Conservation (phyloP, 1,139 yeast genomes). For the Geotrichum histeridarum region DNA sequence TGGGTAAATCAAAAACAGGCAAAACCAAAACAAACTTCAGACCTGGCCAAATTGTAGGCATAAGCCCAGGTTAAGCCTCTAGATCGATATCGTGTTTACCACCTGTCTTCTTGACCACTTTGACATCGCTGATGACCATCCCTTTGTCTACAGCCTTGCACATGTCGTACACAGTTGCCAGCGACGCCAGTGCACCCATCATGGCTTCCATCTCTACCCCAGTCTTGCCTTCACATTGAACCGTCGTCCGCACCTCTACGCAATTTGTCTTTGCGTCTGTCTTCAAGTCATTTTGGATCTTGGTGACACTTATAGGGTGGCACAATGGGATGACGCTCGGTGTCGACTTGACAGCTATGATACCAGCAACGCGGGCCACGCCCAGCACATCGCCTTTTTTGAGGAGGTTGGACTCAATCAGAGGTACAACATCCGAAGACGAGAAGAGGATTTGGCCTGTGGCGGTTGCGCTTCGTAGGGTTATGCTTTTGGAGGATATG, state of each 20-base stretch:
- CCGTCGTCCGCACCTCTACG: constrained; percentile 37
- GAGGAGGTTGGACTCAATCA: constrained; percentile 34
- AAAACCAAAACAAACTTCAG: not conserved
- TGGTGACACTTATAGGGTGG: constrained; percentile 44
- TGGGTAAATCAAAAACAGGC: not conserved
- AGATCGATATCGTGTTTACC: constrained; percentile 40
- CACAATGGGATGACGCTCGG: constrained; percentile 46
- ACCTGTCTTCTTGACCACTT: constrained; percentile 42
- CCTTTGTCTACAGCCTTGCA: constrained; percentile 50
- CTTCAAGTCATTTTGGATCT: constrained; percentile 36
- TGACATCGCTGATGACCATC: constrained; percentile 41
- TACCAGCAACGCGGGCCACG: constrained; percentile 46
- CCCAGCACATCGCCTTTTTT: constrained; percentile 51
- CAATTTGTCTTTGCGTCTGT: constrained; percentile 21
- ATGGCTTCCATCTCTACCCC: constrained; percentile 56
- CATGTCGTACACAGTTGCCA: constrained; percentile 51
- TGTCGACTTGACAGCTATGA: constrained; percentile 48
- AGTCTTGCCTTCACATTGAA: constrained; percentile 45
- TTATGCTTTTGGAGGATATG: constrained; percentile 37
- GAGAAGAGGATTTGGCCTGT: constrained; percentile 42
- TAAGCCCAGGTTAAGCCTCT: not conserved
- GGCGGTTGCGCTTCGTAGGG: constrained; percentile 44
- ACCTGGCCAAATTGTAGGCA: not conserved
- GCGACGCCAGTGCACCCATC: constrained; percentile 41
- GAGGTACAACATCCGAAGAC: constrained; percentile 32